Evolutionary conservation across 495 filamentous ascomycete genomes (phyloP).

Genomic region (Cercophora sp.): DNA sequence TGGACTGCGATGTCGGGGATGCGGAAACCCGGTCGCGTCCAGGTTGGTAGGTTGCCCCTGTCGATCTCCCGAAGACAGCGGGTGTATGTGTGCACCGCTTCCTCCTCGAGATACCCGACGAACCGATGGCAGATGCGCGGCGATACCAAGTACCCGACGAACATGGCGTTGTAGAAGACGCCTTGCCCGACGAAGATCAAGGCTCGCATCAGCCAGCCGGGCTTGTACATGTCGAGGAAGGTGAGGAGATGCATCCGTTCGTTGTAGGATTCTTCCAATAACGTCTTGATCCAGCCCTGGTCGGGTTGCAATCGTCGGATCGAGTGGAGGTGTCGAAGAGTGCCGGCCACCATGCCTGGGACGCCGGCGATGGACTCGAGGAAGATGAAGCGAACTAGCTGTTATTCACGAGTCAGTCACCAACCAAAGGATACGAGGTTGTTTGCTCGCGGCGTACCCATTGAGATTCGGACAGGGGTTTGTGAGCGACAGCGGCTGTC

Average conservation of each 20-base stretch:
- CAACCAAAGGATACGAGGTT: no score
- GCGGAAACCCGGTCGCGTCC: conserved; percentile 60
- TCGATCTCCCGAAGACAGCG: conserved; percentile 84
- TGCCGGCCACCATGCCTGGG: conserved; percentile 94
- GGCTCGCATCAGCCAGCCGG: conserved; percentile 82
- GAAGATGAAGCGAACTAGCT: conserved; percentile 81
- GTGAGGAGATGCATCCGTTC: conserved; percentile 95
- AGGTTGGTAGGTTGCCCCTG: conserved; percentile 72
- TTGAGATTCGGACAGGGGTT: no score
- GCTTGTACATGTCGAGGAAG: conserved; percentile 88
- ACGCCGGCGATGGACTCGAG: conserved; percentile 93
- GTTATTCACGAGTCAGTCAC: no score
- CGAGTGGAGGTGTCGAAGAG: conserved; percentile 82
- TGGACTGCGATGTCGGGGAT: conserved; percentile 86
- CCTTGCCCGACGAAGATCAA: conserved; percentile 78
- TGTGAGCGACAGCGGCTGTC: no score
- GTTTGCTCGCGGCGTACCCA: no score
- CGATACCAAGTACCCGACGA: conserved; percentile 82
- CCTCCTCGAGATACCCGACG: conserved; percentile 95
- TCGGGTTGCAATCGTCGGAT: conserved; percentile 82
- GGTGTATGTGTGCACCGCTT: conserved; percentile 93
- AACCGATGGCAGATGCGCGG: conserved; percentile 91
- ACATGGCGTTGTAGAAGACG: conserved; percentile 96
- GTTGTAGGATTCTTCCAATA: conserved; percentile 92
- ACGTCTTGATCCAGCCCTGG: conserved; percentile 96